phyloP scores from a whole-genome alignment of 768 basidiomycete genomes.

The Boletus sensibilis region DNA sequence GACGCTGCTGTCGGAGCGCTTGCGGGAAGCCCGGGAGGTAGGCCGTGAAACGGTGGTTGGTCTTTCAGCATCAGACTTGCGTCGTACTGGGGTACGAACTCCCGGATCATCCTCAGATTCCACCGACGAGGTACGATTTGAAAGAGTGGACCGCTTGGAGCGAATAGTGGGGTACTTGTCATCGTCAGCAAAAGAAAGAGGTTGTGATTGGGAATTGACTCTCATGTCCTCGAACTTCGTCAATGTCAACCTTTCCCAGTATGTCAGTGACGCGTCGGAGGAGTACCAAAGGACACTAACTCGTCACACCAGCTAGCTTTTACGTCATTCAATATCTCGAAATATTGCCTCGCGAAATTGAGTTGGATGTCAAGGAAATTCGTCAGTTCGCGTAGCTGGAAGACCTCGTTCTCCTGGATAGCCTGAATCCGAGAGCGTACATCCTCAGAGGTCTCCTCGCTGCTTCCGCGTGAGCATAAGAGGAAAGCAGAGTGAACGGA shows the following conservation, averaged over 20 bases:
- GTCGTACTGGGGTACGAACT: constrained; percentile 26
- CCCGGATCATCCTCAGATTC: constrained; percentile 40
- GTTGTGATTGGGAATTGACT: constrained; percentile 16
- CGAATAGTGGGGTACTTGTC: constrained; percentile 34
- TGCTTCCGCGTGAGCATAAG: constrained; percentile 31
- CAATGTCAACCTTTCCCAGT: constrained; percentile 28
- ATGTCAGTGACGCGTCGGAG: constrained; percentile 5
- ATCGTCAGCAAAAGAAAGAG: constrained; percentile 20
- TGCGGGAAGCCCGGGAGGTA: constrained; percentile 59
- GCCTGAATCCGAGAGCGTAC: constrained; percentile 75
- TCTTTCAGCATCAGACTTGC: constrained; percentile 43
- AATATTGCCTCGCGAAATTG: constrained; percentile 69
- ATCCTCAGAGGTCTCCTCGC: constrained; percentile 86
- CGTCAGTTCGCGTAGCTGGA: constrained; percentile 69
- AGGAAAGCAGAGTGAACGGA: not conserved
- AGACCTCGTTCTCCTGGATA: constrained; percentile 77
- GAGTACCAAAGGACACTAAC: constrained; percentile 38
- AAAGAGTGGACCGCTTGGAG: constrained; percentile 33
- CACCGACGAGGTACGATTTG: constrained; percentile 21
- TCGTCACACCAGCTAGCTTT: constrained; percentile 64
- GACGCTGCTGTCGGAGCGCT: constrained; percentile 58
- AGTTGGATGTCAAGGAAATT: constrained; percentile 71
- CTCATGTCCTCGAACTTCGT: constrained; percentile 28
- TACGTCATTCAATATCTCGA: constrained; percentile 70
- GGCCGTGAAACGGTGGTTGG: constrained; percentile 54